These are phyloP conservation scores for Lachnellula arida DNA, from an alignment of 2,329 filamentous ascomycete species.

Conservation along the genomic window DNA sequence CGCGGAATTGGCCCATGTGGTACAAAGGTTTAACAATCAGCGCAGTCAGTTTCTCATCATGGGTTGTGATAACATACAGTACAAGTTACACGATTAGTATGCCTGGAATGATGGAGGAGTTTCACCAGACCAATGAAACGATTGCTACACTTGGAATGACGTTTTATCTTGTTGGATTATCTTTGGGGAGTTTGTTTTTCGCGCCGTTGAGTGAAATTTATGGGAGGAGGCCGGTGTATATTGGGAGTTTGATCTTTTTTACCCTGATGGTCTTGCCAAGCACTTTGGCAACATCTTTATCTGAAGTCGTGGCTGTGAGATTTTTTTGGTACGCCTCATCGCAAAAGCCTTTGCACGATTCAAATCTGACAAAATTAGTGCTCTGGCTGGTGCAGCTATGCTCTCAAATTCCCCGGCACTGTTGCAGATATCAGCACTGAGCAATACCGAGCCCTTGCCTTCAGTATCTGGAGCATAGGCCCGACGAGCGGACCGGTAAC, in stretches of 20 bases:
- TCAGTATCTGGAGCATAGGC: conserved; percentile 78
- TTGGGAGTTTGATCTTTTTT: conserved; percentile 60
- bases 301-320: conserved; percentile 63
- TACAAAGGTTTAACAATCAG: conserved; percentile 36
- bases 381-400: conserved; percentile 72
- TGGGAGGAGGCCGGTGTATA: conserved; percentile 64
- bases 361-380: conserved; percentile 34
- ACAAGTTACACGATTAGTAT: conserved; percentile 74
- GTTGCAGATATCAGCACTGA: conserved; percentile 80
- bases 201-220: conserved; percentile 71
- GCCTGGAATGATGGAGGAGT: conserved; percentile 63
- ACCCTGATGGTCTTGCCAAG: conserved; percentile 67
- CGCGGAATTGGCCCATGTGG: conserved; percentile 61
- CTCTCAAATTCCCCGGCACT: conserved; percentile 76
- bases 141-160: conserved; percentile 73
- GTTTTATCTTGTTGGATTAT: conserved; percentile 72
- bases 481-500: conserved; percentile 71
- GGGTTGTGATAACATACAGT: conserved; percentile 60
- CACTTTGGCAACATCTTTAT: conserved; percentile 62
- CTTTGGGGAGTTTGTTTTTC: conserved; percentile 64
- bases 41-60: conserved; percentile 34
- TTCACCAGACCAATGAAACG: conserved; percentile 51
- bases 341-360: neutral
- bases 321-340: conserved; percentile 59
- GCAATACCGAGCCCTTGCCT: conserved; percentile 73